Evolutionary conservation across 164 flowering plant genomes (phyloP), one percentile per base, ranked within the genome.

Genomic region (Macadamia integrifolia): DNA sequence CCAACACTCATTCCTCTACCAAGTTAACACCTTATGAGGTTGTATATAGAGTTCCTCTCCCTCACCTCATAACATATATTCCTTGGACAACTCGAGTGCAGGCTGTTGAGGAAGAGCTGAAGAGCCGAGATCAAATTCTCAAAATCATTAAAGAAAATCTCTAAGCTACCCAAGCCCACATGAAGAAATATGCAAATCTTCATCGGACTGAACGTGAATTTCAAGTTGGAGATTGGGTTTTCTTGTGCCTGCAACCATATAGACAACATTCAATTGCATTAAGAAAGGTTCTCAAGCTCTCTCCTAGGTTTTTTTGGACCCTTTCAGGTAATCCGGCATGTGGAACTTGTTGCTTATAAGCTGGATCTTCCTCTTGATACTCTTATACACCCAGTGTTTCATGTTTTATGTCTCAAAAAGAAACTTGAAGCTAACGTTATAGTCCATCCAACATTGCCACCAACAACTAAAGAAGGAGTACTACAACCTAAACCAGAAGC

Each of bases 381-480:
- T 8, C 32, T 13, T 13, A 58, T 67, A n/a, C 69, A 67, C 55
- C 53, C 63, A 8, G 42, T 67, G 35, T 67, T 67, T 28, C 69
- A 66, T 56, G 69, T 66, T 12, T 56, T 50, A 23, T 23, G 23
- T 23, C 23, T 23, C 23, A 23, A 23, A 23, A 23, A 23, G 23
- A 23, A 23, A 23, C 23, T 28, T 49, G 40, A 65, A 65, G 67
- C 58, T 52, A 28, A 29, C 31, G 7, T 14, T 29, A 9, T 0
- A 3, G 58, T 6, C 14, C 58, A 49, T 49, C 67, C 65, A 31
- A 43, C 9, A 9, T 9, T 43, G 9, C 9, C 48, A 43, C 48
- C 9, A 9, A 9, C 9, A 6, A 43, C 48, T 9, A 43, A 43
- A 43, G 48, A 43, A 43, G 48, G 48, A 5, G 48, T 9, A 43